phyloP scores from a whole-genome alignment of 1,284 basidiomycete genomes.

The Ganoderma lucidum region DNA sequence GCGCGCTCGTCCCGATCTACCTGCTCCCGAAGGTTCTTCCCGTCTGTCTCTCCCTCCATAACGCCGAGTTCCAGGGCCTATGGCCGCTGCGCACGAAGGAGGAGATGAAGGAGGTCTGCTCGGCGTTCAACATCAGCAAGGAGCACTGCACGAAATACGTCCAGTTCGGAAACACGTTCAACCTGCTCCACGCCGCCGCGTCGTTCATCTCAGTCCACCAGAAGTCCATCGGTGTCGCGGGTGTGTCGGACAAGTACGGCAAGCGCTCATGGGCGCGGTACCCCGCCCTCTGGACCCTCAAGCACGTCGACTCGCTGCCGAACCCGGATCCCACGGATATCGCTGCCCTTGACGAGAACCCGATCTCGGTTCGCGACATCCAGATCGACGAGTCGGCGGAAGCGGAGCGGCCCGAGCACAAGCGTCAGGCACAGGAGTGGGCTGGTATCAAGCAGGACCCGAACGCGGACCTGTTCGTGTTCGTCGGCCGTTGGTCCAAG shows the following conservation, averaged over 20 bases:
- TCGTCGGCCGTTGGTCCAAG: slow-evolving; percentile 96
- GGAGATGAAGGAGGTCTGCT: slow-evolving; percentile 97
- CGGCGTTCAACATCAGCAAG: slow-evolving; percentile 95
- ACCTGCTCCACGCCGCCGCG: slow-evolving; percentile 90
- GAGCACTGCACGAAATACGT: slow-evolving; percentile 95
- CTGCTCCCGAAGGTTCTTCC: slow-evolving; percentile 90
- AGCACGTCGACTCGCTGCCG: slow-evolving; percentile 92
- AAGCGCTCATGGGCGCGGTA: slow-evolving; percentile 96
- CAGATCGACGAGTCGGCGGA: slow-evolving; percentile 85
- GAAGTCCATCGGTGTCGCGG: slow-evolving; percentile 91
- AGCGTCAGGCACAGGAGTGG: slow-evolving; percentile 94
- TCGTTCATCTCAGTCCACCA: slow-evolving; percentile 93
- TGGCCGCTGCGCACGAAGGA: slow-evolving; percentile 96
- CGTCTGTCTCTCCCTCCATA: slow-evolving; percentile 92
- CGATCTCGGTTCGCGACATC: slow-evolving; percentile 76
- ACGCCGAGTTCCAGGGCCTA: slow-evolving; percentile 95
- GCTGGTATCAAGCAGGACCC: slow-evolving; percentile 91
- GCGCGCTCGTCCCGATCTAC: slow-evolving; percentile 89
- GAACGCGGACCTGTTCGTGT: slow-evolving; percentile 89
- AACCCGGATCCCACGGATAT: slow-evolving; percentile 95
- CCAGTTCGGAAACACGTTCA: slow-evolving; percentile 97
- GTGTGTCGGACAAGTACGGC: slow-evolving; percentile 96
- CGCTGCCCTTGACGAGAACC: slow-evolving; percentile 85
- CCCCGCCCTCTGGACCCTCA: slow-evolving; percentile 93
- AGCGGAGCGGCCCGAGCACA: slow-evolving; percentile 85